These are phyloP conservation scores for Komagataella pastoris DNA, from an alignment of 805 yeast genomes.

Conservation along the genomic window DNA sequence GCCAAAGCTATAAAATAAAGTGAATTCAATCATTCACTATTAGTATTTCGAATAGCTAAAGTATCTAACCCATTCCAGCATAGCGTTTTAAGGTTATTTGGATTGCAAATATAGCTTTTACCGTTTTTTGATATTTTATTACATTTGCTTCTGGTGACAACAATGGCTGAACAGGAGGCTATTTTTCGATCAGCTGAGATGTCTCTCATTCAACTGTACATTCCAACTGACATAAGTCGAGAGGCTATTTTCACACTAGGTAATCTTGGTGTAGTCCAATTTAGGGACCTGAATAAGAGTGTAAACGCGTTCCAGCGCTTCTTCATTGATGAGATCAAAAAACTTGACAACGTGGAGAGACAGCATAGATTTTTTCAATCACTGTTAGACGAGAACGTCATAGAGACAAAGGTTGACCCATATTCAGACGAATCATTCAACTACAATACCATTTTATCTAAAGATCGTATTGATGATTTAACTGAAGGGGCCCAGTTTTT, in stretches of 20 bases:
- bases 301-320: conserved; percentile 81
- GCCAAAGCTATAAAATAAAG: neutral
- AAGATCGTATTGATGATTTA: conserved; percentile 44
- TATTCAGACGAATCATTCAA: conserved; percentile 19
- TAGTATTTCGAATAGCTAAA: neutral
- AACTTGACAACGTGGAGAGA: conserved; percentile 76
- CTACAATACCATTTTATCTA: neutral
- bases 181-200: conserved; percentile 77
- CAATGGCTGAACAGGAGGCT: neutral
- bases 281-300: conserved; percentile 74
- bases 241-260: conserved; percentile 83
- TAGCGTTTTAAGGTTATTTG: neutral
- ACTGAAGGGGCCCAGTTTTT: conserved; percentile 46
- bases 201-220: conserved; percentile 84
- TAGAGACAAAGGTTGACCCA: conserved; percentile 8
- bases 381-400: conserved; percentile 31
- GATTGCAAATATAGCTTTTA: neutral
- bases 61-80: neutral
- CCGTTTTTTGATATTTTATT: neutral
- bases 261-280: conserved; percentile 73
- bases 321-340: conserved; percentile 78
- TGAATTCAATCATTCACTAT: neutral
- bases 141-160: neutral
- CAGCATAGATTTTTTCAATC: conserved; percentile 49
- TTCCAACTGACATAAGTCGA: conserved; percentile 82